Evolutionary conservation across 495 filamentous ascomycete genomes (phyloP).

Genomic region (Letharia lupina): DNA sequence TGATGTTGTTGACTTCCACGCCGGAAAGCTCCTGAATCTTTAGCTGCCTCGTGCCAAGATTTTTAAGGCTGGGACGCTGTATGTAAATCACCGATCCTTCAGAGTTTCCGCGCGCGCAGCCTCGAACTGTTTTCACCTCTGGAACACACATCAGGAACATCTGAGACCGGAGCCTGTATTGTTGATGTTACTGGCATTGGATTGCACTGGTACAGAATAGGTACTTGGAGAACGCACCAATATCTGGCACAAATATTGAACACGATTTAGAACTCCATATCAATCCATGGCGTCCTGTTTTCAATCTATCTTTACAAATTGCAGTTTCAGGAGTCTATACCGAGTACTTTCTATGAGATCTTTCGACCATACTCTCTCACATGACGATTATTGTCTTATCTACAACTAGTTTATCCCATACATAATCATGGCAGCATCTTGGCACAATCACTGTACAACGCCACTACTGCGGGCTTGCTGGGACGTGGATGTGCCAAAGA

Average conservation of each 20-base stretch:
- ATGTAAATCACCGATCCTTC: not conserved
- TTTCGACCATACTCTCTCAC: too few species aligned
- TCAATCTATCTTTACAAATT: too few species aligned
- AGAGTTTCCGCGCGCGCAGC: too few species aligned
- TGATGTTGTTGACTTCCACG: conserved; percentile 6
- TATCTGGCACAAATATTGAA: not conserved
- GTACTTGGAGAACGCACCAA: not conserved
- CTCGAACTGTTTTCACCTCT: too few species aligned
- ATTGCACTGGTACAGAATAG: not conserved
- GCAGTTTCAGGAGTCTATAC: too few species aligned
- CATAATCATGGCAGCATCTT: not conserved
- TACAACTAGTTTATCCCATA: too few species aligned
- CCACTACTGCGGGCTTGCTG: not conserved
- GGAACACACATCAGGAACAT: too few species aligned
- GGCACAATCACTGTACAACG: not conserved
- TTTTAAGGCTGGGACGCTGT: not conserved
- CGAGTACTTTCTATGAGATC: too few species aligned
- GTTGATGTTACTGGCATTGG: not conserved
- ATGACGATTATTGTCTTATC: too few species aligned
- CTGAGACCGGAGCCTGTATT: not conserved
- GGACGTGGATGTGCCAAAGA: not conserved
- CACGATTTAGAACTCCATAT: not conserved
- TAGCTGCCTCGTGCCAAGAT: not conserved
- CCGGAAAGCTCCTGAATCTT: conserved; percentile 17
- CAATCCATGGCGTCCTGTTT: not conserved